Conservation (phyloP, 202 grass and related monocot genomes). For the Elaeis oleifera region DNA sequence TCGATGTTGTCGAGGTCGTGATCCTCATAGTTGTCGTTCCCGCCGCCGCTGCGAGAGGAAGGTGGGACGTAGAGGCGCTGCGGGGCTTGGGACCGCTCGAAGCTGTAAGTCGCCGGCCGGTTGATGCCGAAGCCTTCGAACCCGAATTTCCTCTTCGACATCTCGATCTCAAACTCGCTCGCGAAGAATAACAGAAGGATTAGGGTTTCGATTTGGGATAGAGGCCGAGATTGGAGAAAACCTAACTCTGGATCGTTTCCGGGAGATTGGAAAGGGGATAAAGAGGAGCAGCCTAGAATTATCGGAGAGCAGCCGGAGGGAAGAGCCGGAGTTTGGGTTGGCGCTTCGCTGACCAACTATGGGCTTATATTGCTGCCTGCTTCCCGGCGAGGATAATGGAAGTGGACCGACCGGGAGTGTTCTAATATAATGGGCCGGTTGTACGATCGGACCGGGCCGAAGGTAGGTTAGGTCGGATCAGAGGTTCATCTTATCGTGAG, state of each 20-base stretch:
- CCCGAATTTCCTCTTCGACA: slow-evolving; percentile 85
- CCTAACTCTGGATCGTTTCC: not conserved
- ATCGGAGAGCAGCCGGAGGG: too few relatives aligned
- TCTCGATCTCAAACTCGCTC: slow-evolving; percentile 12
- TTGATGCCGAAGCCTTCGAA: slow-evolving; percentile 88
- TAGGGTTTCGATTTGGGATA: not conserved
- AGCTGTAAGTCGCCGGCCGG: slow-evolving; percentile 67
- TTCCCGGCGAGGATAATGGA: too few relatives aligned
- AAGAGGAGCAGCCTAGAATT: too few relatives aligned
- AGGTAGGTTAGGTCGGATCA: too few relatives aligned
- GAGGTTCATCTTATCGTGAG: too few relatives aligned
- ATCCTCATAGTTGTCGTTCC: slow-evolving; percentile 41
- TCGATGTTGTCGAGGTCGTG: slow-evolving; percentile 86
- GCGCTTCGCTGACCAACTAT: too few relatives aligned
- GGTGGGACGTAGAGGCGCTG: slow-evolving; percentile 62
- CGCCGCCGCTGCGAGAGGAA: slow-evolving; percentile 5
- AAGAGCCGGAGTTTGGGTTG: too few relatives aligned
- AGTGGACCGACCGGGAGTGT: too few relatives aligned
- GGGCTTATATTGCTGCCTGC: too few relatives aligned
- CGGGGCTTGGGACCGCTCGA: slow-evolving; percentile 57
- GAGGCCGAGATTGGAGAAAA: not conserved
- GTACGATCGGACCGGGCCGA: too few relatives aligned
- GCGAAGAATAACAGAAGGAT: not conserved
- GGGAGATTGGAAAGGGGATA: too few relatives aligned
- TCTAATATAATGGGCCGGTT: too few relatives aligned